Percentiles rank a stretch among this genome's conserved stretches.
phyloP scores from a whole-genome alignment of 805 yeast genomes.

The Cyberlindnera saturnus region DNA sequence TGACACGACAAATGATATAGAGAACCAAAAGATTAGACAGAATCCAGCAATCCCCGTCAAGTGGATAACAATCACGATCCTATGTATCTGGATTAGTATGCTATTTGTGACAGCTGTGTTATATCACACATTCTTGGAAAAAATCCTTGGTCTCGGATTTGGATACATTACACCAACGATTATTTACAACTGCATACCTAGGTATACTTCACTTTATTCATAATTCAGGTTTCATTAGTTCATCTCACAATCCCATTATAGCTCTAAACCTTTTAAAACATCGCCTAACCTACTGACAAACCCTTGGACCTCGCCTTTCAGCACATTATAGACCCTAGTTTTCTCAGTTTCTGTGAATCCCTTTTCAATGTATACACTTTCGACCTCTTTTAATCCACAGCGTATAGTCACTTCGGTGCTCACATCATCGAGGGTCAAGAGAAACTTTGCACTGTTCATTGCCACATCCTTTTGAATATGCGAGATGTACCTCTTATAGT shows the following conservation, averaged over 20 bases:
- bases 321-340: slow-evolving; percentile 12
- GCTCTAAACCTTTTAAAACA: slow-evolving; percentile 13
- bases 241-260: not conserved
- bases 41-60: slow-evolving; percentile 2
- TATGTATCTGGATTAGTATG: slow-evolving; percentile 47
- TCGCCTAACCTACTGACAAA: slow-evolving; percentile 12
- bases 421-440: slow-evolving; percentile 7
- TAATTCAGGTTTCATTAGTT: slow-evolving; percentile 3
- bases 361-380: slow-evolving; percentile 12
- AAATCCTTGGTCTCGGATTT: slow-evolving; percentile 60
- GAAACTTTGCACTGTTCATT: slow-evolving; percentile 13
- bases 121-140: slow-evolving; percentile 77
- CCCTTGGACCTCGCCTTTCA: slow-evolving; percentile 15
- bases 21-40: slow-evolving; percentile 1
- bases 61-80: slow-evolving; percentile 11
- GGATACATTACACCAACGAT: slow-evolving; percentile 48
- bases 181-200: slow-evolving; percentile 33
- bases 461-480: slow-evolving; percentile 19
- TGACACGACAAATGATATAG: slow-evolving; percentile 7
- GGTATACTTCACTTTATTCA: not conserved
- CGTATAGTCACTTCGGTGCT: slow-evolving; percentile 9
- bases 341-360: slow-evolving; percentile 20
- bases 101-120: slow-evolving; percentile 72
- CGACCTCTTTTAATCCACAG: slow-evolving; percentile 10
- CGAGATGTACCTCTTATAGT: slow-evolving; percentile 5